Base-by-base conservation (phyloP, 2,329 filamentous ascomycete species). In the Colletotrichum musicola region DNA sequence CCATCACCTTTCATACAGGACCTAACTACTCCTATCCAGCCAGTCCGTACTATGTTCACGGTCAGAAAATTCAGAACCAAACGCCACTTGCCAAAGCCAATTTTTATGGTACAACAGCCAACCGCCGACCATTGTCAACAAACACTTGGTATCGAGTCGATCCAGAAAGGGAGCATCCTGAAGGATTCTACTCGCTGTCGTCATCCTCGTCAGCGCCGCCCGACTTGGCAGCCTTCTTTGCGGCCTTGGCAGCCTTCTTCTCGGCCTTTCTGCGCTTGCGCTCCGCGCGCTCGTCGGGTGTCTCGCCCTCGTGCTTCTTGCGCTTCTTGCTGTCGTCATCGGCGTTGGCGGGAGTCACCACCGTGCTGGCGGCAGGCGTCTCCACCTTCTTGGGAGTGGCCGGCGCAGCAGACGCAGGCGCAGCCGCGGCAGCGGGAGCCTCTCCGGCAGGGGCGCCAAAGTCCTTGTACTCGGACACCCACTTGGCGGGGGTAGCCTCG, bases 391-490 rank as follows among this genome's bases (percentile, higher is more conserved):
- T 74, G 53, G 77, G 75, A 16, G 78, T 78, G n/a, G 82, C 75
- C 25, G 79, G 77, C 51, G 82, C 81, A 62, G 82, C 80, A 13
- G 81, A 76, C 64, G 86, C 81, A 67, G 82, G 77, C 20, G 82
- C 82, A 0, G 84, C 80, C 6, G 81, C 78, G 7, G 82, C 78
- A 13, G 84, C 78, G 9, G 82, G 77, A 13, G 84, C 80, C 20
- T 81, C 79, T 53, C 79, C 81, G 55, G 81, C 82, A 60, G 83
- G 80, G 16, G 86, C 84, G 47, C 88, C 87, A 84, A 90, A 97
- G 84, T 98, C 96, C 83, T 94, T 95, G 88, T 99, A 99, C 73
- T 93, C 92, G 44, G 88, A 83, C 74, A 93, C 94, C 96, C 96
- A 99, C 83, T 96, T 93, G 75, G 94, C 90, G 27, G 96, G 96